These are phyloP conservation scores for Rubia peregrina DNA, from an alignment of 305 asterid species.

Conservation along the genomic window DNA sequence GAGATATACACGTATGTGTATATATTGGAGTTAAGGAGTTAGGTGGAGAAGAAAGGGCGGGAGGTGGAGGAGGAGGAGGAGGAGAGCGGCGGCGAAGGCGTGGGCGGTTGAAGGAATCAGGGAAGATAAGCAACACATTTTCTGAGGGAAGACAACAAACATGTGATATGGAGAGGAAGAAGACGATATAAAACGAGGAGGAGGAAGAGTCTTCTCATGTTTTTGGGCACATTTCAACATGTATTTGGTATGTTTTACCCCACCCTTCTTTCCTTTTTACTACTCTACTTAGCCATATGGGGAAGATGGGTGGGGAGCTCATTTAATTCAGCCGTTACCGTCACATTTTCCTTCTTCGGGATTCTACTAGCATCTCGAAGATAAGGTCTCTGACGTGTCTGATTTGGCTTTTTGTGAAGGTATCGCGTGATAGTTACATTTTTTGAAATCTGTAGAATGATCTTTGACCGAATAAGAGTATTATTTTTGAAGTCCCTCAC, in stretches of 20 bases:
- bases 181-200: neutral
- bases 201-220: neutral
- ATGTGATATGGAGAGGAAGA: constrained; percentile 16
- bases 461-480: neutral
- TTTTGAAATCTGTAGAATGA: neutral
- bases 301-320: neutral
- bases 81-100: constrained; percentile 18
- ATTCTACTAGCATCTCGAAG: too few relatives aligned
- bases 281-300: neutral
- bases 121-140: constrained; percentile 25
- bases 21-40: neutral
- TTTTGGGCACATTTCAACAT: constrained; percentile 1
- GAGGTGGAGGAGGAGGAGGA: constrained; percentile 2
- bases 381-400: too few relatives aligned
- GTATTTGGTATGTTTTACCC: neutral
- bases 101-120: constrained; percentile 9
- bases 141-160: constrained; percentile 13
- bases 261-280: neutral
- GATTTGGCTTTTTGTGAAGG: neutral
- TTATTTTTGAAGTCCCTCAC: too few relatives aligned
- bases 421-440: neutral
- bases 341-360: neutral
- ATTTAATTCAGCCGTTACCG: neutral
- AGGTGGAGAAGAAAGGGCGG: neutral
- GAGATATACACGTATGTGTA: neutral